phyloP scores from a whole-genome alignment of 2,329 filamentous ascomycete species.

The Monosporascus sp. region DNA sequence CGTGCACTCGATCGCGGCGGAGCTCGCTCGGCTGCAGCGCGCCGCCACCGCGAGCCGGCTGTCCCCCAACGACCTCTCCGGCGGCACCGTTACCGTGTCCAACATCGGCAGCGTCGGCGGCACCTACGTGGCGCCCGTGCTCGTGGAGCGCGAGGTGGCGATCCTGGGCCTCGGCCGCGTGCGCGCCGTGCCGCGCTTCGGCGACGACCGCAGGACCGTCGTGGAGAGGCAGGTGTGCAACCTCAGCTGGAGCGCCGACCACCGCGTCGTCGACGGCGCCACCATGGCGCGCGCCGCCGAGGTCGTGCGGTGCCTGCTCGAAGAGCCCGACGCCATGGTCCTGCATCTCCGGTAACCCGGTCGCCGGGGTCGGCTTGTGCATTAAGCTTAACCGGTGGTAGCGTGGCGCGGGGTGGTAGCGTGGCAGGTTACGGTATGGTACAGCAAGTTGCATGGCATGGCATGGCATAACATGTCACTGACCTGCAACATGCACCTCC shows the following conservation, averaged over 20 bases:
- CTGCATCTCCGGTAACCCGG: slow-evolving; percentile 63
- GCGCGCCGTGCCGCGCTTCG: slow-evolving; percentile 76
- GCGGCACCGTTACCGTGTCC: slow-evolving; percentile 90
- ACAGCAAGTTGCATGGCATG: too few relatives aligned
- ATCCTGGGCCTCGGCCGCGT: slow-evolving; percentile 86
- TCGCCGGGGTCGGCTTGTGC: too few relatives aligned
- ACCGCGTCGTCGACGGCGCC: slow-evolving; percentile 88
- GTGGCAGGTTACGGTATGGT: too few relatives aligned
- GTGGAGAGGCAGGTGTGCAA: slow-evolving; percentile 76
- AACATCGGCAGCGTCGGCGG: slow-evolving; percentile 96
- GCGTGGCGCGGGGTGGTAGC: too few relatives aligned
- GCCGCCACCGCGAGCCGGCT: slow-evolving; percentile 74
- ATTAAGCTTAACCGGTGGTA: too few relatives aligned
- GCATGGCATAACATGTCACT: too few relatives aligned
- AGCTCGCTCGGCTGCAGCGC: slow-evolving; percentile 67
- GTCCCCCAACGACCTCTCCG: slow-evolving; percentile 66
- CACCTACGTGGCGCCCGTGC: slow-evolving; percentile 84
- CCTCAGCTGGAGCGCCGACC: slow-evolving; percentile 95
- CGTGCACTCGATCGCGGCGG: slow-evolving; percentile 71
- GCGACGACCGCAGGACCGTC: slow-evolving; percentile 48
- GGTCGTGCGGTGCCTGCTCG: slow-evolving; percentile 69
- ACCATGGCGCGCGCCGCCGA: slow-evolving; percentile 90
- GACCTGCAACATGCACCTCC: too few relatives aligned
- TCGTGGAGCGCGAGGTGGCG: slow-evolving; percentile 84
- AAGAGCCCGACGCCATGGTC: slow-evolving; percentile 83